Evolutionary conservation across 2,329 filamentous ascomycete species (phyloP), one percentile per base, ranked within the genome.

Genomic region (Aureobasidium namibiae): DNA sequence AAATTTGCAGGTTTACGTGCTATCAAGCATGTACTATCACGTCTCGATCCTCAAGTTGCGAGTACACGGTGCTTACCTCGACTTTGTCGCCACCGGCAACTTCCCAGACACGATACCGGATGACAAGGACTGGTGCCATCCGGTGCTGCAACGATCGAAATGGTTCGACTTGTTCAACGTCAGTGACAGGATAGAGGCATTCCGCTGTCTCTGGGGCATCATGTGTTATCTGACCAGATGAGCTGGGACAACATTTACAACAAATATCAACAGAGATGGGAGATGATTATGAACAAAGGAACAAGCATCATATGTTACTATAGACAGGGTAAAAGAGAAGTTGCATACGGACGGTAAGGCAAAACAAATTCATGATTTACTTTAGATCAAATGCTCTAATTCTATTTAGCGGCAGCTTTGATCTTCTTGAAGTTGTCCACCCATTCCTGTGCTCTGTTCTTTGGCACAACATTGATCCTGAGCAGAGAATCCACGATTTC

Each of bases 401-500:
- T 21, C 29, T 39, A 52, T 23, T 52, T 52, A 7, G 48, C 29
- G 39, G 54, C 54, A 10, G 59, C 49, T 50, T 56, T 54, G 24
- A 54, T 46, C 67, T 77, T 81, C 77, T 96, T 97, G 71, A 91
- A 92, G 66, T 94, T 88, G 63, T 83, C 81, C 36, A 96, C 85
- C 86, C 92, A 99, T n/a, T 72, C 80, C 9, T 80, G 80, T 1
- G 88, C 85, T 73, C 83, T 84, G 3, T 72, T 74, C 67, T 82
- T 86, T 0, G 92, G 92, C 64, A 99, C 80, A 1, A 97, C 84
- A 69, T 89, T 91, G 31, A 99, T 84, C 69, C 79, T 85, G 24
- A 97, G 82, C 63, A 97, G 74, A 31, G 90, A 88, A 73, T 99
- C 92, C 48, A 95, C 85, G 10, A 99, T 80, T 74, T 95, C 92